Percentiles rank a stretch among this genome's conserved stretches.
Evolutionary conservation across 2,329 filamentous ascomycete genomes (phyloP).

Genomic region (Ophiostoma australiae): DNA sequence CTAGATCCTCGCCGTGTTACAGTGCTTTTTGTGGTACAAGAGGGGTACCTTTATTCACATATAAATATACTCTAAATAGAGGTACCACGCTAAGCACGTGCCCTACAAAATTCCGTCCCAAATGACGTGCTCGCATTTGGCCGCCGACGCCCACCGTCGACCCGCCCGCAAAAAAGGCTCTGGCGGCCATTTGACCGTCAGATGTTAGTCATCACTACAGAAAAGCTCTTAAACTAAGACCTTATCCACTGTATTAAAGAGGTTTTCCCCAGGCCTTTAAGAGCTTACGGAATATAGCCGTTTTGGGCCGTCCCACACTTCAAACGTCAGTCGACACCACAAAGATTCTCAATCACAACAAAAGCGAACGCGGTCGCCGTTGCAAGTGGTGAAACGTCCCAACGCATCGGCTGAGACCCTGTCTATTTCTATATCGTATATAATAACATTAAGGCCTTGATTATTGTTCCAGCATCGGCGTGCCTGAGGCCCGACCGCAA

Average conservation of each 20-base stretch:
- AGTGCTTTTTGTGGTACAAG: not conserved
- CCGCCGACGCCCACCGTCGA: constrained; percentile 8
- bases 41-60: not conserved
- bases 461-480: not conserved
- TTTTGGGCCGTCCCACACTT: constrained; percentile 5
- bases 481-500: not conserved
- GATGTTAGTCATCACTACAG: not conserved
- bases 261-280: not conserved
- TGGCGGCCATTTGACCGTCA: not conserved
- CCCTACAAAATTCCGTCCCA: constrained; percentile 12
- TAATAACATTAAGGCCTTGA: not conserved
- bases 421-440: not conserved
- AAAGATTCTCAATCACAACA: not conserved
- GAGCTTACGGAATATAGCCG: constrained; percentile 8
- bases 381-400: not conserved
- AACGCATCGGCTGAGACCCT: not conserved
- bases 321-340: not conserved
- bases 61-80: not conserved
- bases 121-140: constrained; percentile 23
- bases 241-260: not conserved
- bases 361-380: not conserved
- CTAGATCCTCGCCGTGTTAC: constrained; percentile 20
- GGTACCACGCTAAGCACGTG: constrained; percentile 12
- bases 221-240: constrained; percentile 12
- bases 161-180: constrained; percentile 2